phyloP scores from a whole-genome alignment of 1,139 yeast species.

The Hemisphaericaspora xylanilytica region DNA sequence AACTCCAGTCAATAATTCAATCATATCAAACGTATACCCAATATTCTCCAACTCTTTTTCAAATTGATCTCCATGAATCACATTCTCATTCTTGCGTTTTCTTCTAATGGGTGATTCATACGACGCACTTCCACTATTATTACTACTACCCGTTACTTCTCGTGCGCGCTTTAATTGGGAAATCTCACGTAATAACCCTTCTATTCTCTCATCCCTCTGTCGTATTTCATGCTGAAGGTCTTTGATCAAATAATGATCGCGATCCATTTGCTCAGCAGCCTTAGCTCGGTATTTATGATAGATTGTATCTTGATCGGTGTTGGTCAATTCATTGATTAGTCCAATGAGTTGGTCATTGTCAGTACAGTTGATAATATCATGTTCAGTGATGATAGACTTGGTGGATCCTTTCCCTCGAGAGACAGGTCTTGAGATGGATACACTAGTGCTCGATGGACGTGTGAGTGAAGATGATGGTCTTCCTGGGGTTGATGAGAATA shows the following conservation, averaged over 20 bases:
- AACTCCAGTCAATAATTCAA: slow-evolving; percentile 57
- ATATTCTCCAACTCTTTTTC: slow-evolving; percentile 46
- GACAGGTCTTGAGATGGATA: not conserved
- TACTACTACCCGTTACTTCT: slow-evolving; percentile 1
- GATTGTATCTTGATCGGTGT: slow-evolving; percentile 36
- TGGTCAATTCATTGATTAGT: slow-evolving; percentile 32
- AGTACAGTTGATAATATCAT: slow-evolving; percentile 30
- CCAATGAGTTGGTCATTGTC: slow-evolving; percentile 28
- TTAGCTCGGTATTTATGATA: slow-evolving; percentile 30
- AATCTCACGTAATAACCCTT: slow-evolving; percentile 17
- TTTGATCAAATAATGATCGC: slow-evolving; percentile 29
- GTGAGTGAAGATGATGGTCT: not conserved
- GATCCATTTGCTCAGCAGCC: slow-evolving; percentile 26
- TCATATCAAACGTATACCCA: slow-evolving; percentile 52
- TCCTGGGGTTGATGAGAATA: not conserved
- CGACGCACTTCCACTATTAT: not conserved
- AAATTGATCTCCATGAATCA: slow-evolving; percentile 32
- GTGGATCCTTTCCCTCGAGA: not conserved
- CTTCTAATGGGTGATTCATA: slow-evolving; percentile 40
- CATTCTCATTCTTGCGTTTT: slow-evolving; percentile 23
- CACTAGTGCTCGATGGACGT: not conserved
- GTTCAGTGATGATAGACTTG: slow-evolving; percentile 25
- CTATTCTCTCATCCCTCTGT: slow-evolving; percentile 28
- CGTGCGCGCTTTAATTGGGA: slow-evolving; percentile 5
- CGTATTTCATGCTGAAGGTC: slow-evolving; percentile 25